Evolutionary conservation across 345 rosid genomes (phyloP).

Genomic region (Microthlaspi erraticum): DNA sequence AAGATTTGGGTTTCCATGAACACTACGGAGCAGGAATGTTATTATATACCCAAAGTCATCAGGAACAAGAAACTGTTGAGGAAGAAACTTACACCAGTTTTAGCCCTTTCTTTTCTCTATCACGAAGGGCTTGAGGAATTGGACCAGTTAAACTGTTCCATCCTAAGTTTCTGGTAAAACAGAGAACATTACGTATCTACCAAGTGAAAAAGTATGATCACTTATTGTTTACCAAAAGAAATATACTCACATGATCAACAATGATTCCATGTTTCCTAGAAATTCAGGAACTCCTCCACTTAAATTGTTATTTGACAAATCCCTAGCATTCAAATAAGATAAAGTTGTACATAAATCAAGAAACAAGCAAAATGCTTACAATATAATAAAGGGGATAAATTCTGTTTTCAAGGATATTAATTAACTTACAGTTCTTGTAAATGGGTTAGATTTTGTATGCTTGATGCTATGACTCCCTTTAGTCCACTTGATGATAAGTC

Average conservation of each 20-base stretch:
- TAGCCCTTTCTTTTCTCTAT: slow-evolving; percentile 33
- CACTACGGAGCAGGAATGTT: slow-evolving; percentile 8
- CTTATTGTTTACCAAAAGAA: background rate
- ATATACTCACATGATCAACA: slow-evolving; percentile 48
- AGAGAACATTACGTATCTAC: background rate
- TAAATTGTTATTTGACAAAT: slow-evolving; percentile 51
- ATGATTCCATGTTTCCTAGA: slow-evolving; percentile 41
- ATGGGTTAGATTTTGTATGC: slow-evolving; percentile 39
- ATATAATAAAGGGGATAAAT: background rate
- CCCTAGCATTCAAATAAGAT: slow-evolving; percentile 33
- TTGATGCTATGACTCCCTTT: slow-evolving; percentile 39
- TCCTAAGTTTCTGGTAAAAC: slow-evolving; percentile 45
- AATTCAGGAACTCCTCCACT: slow-evolving; percentile 50
- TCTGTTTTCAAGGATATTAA: background rate
- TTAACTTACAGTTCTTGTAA: slow-evolving; percentile 48
- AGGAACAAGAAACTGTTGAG: background rate
- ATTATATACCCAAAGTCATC: background rate
- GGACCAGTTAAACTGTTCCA: slow-evolving; percentile 50
- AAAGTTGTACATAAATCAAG: background rate
- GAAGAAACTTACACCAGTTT: slow-evolving; percentile 39
- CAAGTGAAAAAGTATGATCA: background rate
- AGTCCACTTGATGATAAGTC: slow-evolving; percentile 53
- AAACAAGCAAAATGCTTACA: background rate
- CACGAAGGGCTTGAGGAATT: slow-evolving; percentile 43
- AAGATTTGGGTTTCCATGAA: slow-evolving; percentile 48